phyloP scores from a whole-genome alignment of 108 stramenopile genomes.

The Stephanodiscus triporus region DNA sequence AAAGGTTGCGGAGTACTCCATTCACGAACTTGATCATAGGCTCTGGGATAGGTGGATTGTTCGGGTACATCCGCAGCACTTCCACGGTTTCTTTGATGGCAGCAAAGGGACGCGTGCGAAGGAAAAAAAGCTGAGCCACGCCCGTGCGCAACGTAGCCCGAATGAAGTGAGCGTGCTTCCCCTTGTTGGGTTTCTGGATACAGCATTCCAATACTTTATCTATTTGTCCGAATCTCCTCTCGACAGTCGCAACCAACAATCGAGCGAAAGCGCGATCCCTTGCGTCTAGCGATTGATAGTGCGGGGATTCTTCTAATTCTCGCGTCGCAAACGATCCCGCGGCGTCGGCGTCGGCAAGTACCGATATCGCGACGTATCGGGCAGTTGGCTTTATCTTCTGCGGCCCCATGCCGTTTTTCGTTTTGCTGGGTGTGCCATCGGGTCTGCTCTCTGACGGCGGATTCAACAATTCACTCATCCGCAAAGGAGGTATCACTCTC shows the following conservation, averaged over 20 bases:
- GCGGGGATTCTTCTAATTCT: conserved; percentile 53
- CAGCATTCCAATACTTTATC: conserved; percentile 53
- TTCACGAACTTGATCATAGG: conserved; percentile 81
- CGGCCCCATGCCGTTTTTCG: neutral
- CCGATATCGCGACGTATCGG: conserved; percentile 39
- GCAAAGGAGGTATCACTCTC: neutral
- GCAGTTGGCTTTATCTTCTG: conserved; percentile 26
- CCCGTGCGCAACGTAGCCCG: conserved; percentile 69
- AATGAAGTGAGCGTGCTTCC: conserved; percentile 42
- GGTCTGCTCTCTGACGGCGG: neutral
- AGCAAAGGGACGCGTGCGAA: conserved; percentile 65
- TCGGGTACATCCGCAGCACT: conserved; percentile 55
- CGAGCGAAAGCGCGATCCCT: conserved; percentile 77
- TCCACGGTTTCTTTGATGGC: conserved; percentile 82
- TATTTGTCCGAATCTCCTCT: conserved; percentile 78
- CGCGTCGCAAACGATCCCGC: conserved; percentile 51
- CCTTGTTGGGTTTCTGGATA: conserved; percentile 40
- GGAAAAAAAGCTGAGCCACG: conserved; percentile 75
- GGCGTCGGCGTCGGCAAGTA: conserved; percentile 35
- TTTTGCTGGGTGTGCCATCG: neutral
- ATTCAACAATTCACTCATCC: neutral
- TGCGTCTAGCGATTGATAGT: conserved; percentile 50
- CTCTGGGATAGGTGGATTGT: conserved; percentile 44
- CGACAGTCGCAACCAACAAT: conserved; percentile 67
- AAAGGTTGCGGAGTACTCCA: conserved; percentile 71